Percentiles rank a stretch among this genome's conserved stretches.
Conservation (phyloP, 768 basidiomycete species). For the Mrakia hoshinonis region DNA sequence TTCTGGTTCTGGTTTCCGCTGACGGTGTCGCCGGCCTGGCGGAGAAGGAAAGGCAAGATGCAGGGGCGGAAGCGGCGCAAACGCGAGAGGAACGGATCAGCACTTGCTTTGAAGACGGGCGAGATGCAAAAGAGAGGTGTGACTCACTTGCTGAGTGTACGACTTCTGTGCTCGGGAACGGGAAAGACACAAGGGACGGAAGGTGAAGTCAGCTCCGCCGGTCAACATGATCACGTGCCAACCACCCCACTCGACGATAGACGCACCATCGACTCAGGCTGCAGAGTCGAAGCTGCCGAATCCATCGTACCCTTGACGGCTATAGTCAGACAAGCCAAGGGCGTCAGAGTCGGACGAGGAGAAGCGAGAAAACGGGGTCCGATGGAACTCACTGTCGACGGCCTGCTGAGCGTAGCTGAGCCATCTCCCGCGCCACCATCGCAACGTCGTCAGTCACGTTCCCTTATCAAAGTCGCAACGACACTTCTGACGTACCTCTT, state of each 20-base stretch:
- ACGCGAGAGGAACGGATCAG: too few relatives aligned
- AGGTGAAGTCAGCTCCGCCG: not conserved
- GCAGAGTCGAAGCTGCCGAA: not conserved
- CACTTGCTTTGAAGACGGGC: too few relatives aligned
- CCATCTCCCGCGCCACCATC: too few relatives aligned
- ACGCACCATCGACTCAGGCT: not conserved
- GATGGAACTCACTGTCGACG: not conserved
- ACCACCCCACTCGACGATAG: not conserved
- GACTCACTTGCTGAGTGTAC: too few relatives aligned
- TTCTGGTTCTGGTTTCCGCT: constrained; percentile 39
- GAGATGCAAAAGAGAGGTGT: too few relatives aligned
- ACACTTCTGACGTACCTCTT: constrained; percentile 32
- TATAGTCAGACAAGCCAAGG: not conserved
- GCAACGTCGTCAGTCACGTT: too few relatives aligned
- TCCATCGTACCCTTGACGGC: not conserved
- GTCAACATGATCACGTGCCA: too few relatives aligned
- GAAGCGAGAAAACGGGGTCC: not conserved
- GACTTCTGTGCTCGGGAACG: too few relatives aligned
- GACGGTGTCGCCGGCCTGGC: constrained; percentile 33
- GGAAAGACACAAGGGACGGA: not conserved
- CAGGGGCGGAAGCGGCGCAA: not conserved
- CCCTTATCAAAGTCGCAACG: not conserved
- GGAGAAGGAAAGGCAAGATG: not conserved
- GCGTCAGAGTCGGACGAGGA: not conserved
- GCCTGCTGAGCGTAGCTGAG: constrained; percentile 2